Base-by-base conservation (phyloP, 148 eudicot species). In the Suaeda aralocaspica region DNA sequence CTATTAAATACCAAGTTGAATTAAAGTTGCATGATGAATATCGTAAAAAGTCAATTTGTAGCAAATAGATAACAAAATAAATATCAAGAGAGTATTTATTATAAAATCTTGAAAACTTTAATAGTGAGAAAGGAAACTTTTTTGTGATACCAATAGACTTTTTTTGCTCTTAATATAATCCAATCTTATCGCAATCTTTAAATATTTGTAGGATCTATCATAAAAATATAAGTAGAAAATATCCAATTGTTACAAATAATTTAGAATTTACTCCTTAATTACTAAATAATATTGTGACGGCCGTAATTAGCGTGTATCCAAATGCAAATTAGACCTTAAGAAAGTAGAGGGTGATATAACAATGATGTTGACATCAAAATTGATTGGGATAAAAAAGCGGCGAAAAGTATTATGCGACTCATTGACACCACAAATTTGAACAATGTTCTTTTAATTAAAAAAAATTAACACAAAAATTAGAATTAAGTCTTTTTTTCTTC, bases 361-460 rank as follows among this genome's bases (percentile, higher is more conserved):
- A 56, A 64, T 41, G 75, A 72, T 72, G 75, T 72, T 72, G 75
- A 72, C 75, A 72, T 52, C 28, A 5, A 5, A 72, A 22, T 14
- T 39, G 9, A 34, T 46, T 62, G 34, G 8, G 51, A 50, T 15
- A 26, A 42, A 63, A 52, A 62, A 29, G 56, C 34, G 60, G 49
- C 29, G 52, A 59, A 69, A 69, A 57, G 72, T 39, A 45, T 39
- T 57, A 56, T 57, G 52, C 64, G 13, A 56, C 31, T 56, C 5
- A 69, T 55, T 56, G 24, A 19, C 25, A 57, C 72, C 72, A 69
- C 61, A 25, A 34, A 41, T 69, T 26, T 18, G 26, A 69, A 22
- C 9, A 41, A 26, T 55, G 3, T 15, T 39, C 41, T 36, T 36
- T 29, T 52, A 36, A 24, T 67, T n/a, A 31, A 51, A 31, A 9